Evolutionary conservation across 2,329 filamentous ascomycete genomes (phyloP), one percentile per base, ranked within the genome.

Genomic region (Cadophora gregata): DNA sequence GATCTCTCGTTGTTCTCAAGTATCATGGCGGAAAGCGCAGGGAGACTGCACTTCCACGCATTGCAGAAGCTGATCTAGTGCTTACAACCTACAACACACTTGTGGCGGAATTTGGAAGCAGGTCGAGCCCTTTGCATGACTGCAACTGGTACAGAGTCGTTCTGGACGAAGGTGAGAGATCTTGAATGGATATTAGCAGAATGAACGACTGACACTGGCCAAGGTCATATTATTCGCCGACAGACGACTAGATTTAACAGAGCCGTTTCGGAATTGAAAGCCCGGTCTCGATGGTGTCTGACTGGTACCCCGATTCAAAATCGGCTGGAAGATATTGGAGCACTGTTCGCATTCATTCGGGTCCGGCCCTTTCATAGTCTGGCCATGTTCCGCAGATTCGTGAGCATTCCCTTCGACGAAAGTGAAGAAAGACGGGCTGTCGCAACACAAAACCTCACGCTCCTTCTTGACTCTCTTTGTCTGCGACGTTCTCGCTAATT

Each of bases 181-280:
- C 14, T 42, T 19, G 38, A 27, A 51, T 12, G 24, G 29, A 27
- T 14, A n/a, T 27, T 27, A 29, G 21, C 9, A 6, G 10, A 25
- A 51, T 51, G 7, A 19, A 16, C 12, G 14, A 7, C 6, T 51
- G 24, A 51, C 8, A 56, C 14, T 50, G 4, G 59, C 3, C 61
- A 42, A 84, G 84, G 83, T 1, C 83, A 86, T 64, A 78, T 79
- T 1, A 85, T 86, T 38, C 81, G 85, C 24, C 79, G 80, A 1
- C 79, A 78, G 25, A 76, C 79, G 1, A 86, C 84, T 0, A 79
- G 75, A 0, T 79, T 83, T 8, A 79, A 83, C 68, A 77, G 76
- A 0, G 78, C 82, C 0, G 82, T 82, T 2, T 67, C 73, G 19
- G 75, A 79, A 0, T 75, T 87, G 0, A 66, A 74, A 1, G 81